Evolutionary conservation across 257 asterid species (phyloP).

Genomic region (Catharanthus roseus): DNA sequence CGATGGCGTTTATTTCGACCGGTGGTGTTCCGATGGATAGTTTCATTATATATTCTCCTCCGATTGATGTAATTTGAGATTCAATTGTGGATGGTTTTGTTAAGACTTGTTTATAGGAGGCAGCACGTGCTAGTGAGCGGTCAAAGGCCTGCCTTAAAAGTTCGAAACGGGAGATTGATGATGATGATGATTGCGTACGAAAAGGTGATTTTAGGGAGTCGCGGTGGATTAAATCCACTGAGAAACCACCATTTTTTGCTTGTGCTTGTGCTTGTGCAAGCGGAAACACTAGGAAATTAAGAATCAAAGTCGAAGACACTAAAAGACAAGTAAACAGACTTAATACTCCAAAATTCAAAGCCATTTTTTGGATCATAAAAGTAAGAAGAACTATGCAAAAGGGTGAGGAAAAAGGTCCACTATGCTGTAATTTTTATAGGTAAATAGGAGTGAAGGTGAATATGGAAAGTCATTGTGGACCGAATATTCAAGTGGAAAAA

Average conservation of each 20-base stretch:
- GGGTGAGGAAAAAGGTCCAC: background rate
- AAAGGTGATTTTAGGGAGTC: constrained; percentile 39
- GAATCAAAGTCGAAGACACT: background rate
- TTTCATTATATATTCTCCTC: constrained; percentile 49
- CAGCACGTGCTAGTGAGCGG: constrained; percentile 39
- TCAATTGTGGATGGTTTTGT: background rate
- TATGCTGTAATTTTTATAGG: background rate
- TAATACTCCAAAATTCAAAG: background rate
- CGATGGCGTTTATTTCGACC: constrained; percentile 29
- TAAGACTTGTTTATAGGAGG: constrained; percentile 3
- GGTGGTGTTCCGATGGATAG: constrained; percentile 52
- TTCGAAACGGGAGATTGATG: constrained; percentile 27
- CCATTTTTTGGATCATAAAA: no score
- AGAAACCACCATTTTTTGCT: constrained; percentile 38
- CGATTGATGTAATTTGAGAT: constrained; percentile 6
- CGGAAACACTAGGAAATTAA: constrained; percentile 4
- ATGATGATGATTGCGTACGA: no score
- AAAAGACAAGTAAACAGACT: background rate
- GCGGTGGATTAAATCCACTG: constrained; percentile 40
- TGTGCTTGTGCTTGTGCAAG: constrained; percentile 6
- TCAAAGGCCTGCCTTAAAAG: constrained; percentile 17
- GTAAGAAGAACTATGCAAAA: no score
- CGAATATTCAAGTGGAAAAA: no score
- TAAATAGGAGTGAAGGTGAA: background rate
- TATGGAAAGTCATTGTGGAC: background rate